phyloP scores from a whole-genome alignment of 2,329 filamentous ascomycete species.

The Phialophora verrucosa region DNA sequence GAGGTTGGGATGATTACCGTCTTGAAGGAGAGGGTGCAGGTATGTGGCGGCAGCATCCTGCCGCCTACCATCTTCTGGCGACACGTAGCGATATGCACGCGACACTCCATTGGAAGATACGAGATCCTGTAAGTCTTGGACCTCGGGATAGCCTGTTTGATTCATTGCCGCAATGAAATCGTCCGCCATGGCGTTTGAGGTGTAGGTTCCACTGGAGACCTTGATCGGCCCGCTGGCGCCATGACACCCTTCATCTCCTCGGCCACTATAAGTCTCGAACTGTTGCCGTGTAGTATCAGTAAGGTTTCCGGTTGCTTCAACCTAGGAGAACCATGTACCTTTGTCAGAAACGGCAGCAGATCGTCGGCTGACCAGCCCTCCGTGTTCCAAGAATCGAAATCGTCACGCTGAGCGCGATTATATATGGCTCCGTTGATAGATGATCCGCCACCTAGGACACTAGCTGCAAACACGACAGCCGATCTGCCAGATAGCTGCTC shows the following conservation, averaged over 20 bases:
- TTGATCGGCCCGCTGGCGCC: conserved; percentile 62
- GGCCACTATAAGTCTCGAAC: conserved; percentile 63
- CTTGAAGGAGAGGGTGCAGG: neutral
- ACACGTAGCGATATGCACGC: neutral
- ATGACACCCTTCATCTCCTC: conserved; percentile 53
- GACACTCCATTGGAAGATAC: neutral
- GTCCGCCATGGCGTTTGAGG: conserved; percentile 43
- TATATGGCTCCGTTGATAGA: conserved; percentile 65
- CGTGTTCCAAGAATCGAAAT: conserved; percentile 58
- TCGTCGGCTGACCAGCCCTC: conserved; percentile 61
- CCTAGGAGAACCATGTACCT: conserved; percentile 43
- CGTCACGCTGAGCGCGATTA: conserved; percentile 46
- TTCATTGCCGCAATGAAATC: conserved; percentile 58
- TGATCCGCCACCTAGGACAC: conserved; percentile 68
- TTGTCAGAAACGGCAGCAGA: conserved; percentile 59
- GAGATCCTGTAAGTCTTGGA: conserved; percentile 61
- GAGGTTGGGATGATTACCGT: neutral
- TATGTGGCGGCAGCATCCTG: neutral
- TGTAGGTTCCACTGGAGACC: conserved; percentile 57
- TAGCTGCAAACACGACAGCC: conserved; percentile 51
- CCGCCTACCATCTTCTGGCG: neutral
- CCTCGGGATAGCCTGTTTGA: conserved; percentile 57
- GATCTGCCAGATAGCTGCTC: conserved; percentile 41
- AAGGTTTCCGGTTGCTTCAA: neutral
- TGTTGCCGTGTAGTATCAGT: conserved; percentile 31